Evolutionary conservation across 2,329 filamentous ascomycete genomes (phyloP), one percentile per base, ranked within the genome.

Genomic region (Aureobasidium lini): DNA sequence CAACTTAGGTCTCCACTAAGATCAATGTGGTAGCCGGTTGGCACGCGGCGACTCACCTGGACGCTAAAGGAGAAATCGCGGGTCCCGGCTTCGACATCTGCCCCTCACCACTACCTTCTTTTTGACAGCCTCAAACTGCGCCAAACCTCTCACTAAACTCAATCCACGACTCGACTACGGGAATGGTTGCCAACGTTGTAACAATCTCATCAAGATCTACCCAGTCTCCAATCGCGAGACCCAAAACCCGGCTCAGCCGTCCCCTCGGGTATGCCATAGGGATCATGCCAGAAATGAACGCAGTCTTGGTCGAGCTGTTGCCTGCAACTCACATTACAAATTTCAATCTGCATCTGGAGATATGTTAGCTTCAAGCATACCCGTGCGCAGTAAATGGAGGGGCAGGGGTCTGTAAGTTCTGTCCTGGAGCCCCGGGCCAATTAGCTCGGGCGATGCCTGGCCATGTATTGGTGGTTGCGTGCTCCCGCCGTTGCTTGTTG

Each of bases 381-480:
- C 57, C 57, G 57, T 59, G 57, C 54, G 34, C 43, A 40, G 42
- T 40, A 47, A 16, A 59, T 59, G 40, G 57, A 57, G 47, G 57
- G 48, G 57, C 57, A 59, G 57, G 57, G 57, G 57, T 53, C 57
- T 18, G 46, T 54, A 60, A 23, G 42, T 56, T 52, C 43, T 48
- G 39, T 47, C 49, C 40, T 48, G 47, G 49, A 56, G 34, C 59
- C 49, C 48, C 48, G 48, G 44, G 59, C 49, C 49, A 56, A 60
- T 59, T 52, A 46, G 57, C 57, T 52, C 31, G 9, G 37, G 36
- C 31, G 39, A 59, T 59, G 29, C 16, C 47, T 32, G 18, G 29
- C 32, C 29, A 44, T 52, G 40, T 59, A 47, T 59, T 59, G 57
- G 54, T 57, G 54, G 57, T 59, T 59, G 57, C 57, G 57, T 59